These are phyloP conservation scores for Posidonia oceanica DNA, from an alignment of 116 monocot genomes.

Conservation along the genomic window DNA sequence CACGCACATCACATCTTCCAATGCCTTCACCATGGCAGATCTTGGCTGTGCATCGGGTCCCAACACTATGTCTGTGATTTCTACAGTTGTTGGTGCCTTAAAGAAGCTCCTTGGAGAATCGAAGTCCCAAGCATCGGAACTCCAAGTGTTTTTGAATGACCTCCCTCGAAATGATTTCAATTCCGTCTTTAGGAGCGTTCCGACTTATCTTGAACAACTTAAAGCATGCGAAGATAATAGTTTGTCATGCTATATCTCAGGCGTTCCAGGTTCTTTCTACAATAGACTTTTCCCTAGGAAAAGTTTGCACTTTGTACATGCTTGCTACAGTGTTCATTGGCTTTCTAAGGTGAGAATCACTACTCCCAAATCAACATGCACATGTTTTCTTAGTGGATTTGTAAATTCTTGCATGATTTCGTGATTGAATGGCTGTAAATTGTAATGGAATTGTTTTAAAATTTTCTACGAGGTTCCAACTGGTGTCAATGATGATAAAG, in stretches of 20 bases:
- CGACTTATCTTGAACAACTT: background rate
- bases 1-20: no score
- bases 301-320: no score
- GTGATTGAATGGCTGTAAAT: no score
- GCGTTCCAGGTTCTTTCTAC: slow-evolving; percentile 48
- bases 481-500: no score
- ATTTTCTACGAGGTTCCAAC: no score
- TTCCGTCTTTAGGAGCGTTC: slow-evolving; percentile 9
- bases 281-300: slow-evolving; percentile 9
- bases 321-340: no score
- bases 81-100: background rate
- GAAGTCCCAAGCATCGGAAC: background rate
- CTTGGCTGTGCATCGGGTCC: slow-evolving; percentile 4
- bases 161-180: slow-evolving; percentile 58
- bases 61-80: background rate
- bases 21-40: background rate
- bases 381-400: no score
- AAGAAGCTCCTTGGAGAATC: background rate
- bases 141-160: slow-evolving; percentile 43
- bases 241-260: slow-evolving; percentile 7
- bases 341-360: no score
- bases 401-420: no score
- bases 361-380: no score
- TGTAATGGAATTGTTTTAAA: no score
- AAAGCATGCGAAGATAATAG: background rate